These are phyloP conservation scores for Malbranchea zuffiana DNA, from an alignment of 2,329 filamentous ascomycete species.

Conservation along the genomic window DNA sequence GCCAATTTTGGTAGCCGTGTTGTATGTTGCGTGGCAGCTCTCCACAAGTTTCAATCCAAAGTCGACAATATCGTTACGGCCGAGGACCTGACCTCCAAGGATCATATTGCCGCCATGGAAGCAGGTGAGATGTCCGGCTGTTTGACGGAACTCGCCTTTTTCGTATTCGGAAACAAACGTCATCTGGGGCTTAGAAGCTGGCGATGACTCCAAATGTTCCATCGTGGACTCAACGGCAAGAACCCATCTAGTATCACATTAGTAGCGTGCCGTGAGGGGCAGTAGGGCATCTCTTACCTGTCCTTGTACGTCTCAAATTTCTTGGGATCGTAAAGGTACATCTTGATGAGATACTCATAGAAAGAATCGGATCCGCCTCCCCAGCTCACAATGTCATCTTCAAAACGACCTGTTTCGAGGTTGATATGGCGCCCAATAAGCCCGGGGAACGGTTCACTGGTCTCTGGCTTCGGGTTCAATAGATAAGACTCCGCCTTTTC, in stretches of 20 bases:
- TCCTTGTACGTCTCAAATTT: constrained; percentile 57
- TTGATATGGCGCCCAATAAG: constrained; percentile 59
- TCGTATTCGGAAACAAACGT: constrained; percentile 47
- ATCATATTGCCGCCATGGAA: constrained; percentile 81
- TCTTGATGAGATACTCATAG: constrained; percentile 87
- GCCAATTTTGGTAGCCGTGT: constrained; percentile 61
- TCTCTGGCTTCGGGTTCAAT: constrained; percentile 51
- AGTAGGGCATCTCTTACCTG: constrained; percentile 11
- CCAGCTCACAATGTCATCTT: constrained; percentile 62
- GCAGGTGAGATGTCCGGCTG: constrained; percentile 52
- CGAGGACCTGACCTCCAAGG: constrained; percentile 62
- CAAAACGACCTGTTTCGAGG: constrained; percentile 54
- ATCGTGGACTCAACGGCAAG: constrained; percentile 66
- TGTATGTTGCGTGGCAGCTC: constrained; percentile 65
- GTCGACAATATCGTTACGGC: constrained; percentile 54
- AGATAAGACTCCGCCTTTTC: constrained; percentile 61
- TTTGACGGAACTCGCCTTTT: constrained; percentile 26
- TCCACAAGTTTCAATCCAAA: constrained; percentile 63
- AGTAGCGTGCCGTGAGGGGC: not conserved
- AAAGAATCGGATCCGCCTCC: constrained; percentile 66
- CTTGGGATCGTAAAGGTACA: constrained; percentile 66
- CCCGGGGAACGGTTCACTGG: constrained; percentile 63
- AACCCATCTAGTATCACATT: constrained; percentile 48
- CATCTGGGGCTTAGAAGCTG: constrained; percentile 53
- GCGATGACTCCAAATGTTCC: constrained; percentile 57